Base-by-base conservation (phyloP, 352 stramenopile species). In the Phytophthora sansomeana region DNA sequence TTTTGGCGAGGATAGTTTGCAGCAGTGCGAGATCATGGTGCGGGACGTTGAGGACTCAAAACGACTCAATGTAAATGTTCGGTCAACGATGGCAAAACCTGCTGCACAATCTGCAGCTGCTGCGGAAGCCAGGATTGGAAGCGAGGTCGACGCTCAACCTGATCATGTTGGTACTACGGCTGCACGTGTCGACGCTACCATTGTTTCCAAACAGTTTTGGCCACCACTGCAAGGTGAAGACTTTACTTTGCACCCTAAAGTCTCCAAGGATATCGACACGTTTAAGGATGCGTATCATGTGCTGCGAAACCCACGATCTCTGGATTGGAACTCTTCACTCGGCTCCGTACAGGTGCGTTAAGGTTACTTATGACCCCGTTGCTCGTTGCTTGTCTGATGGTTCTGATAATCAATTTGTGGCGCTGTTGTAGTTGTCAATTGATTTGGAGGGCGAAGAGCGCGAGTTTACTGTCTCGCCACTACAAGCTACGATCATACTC, bases 21-120 rank as follows among this genome's bases (percentile, higher is more conserved):
- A 97, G 47, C 91, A 98, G 50, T 99, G 97, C 55, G 97, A 99
- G 75, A 98, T 99, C 63, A 99, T 99, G 97, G 88, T 99, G 53
- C 97, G 97, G 35, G 96, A 99, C 64, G 96, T 99, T 41, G 94
- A 98, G 60, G 96, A 99, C 57, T 98, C 93, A n/a, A 98, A 98
- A 71, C 91, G 96, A 8, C 86, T 98, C 35, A 96, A 98, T 58
- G 64, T 83, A 8, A 98, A 98, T 67, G 91, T 98, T 51, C 72
- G 78, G 46, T 97, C 61, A 17, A 74, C 63, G 4, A 67, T 83
- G 30, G 59, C 64, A 21, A 74, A 62, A 1, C 16, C 54, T 33
- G 42, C 35, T 36, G 36, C 32, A 43, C 38, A 30, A 28, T 41
- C 41, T 11, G 16, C 33, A 24, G n/a, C 56, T 32, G 14, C 44